Base-by-base conservation (phyloP, 1,139 yeast genomes). In the Taiozyma sp. region DNA sequence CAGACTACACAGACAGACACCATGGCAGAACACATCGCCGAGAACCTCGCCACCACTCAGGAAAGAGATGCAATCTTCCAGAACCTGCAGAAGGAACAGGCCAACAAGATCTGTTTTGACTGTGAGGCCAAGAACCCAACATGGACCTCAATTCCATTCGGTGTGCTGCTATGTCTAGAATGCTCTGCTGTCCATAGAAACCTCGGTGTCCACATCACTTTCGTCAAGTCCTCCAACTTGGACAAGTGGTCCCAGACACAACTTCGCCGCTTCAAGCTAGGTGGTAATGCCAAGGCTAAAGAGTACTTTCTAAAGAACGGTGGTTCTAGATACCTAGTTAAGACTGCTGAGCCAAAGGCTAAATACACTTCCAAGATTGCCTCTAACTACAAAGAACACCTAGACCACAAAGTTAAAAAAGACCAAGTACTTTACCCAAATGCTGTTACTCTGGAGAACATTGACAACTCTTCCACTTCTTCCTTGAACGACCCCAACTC, bases 161-260 rank as follows among this genome's bases (percentile, higher is more conserved):
- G 98, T 52, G 91, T 93, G 50, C 85, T 92, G 70, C 78, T 93
- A 60, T 93, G 98, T 70, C 80, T 92, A 52, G 97, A 92, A 65
- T 93, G 98, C 70, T 96, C 97, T 54, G 96, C 97, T n/a, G 81
- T 87, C 54, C 99, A 93, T 70, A 82, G 99, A 69, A 95, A 96
- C 51, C 74, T 93, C 66, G 99, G 99, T 50, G 98, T 92, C 47
- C 99, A 93, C 68, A 86, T 93, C 60, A 87, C 97, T 38, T 93
- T 93, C 71, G 98, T 93, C 47, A 89, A 92, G 66, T 89, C 97
- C 39, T 84, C 96, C 44, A 90, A 89, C 56, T 78, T 93, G 77
- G 99, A 93, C 70, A 84, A 84, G 66, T 93, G 98, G 97, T 88
- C 92, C 51, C 79, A 91, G 57, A 84, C 83, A 60, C 96, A 93